phyloP scores from a whole-genome alignment of 441 rosid species.

The Adansonia grandidieri region DNA sequence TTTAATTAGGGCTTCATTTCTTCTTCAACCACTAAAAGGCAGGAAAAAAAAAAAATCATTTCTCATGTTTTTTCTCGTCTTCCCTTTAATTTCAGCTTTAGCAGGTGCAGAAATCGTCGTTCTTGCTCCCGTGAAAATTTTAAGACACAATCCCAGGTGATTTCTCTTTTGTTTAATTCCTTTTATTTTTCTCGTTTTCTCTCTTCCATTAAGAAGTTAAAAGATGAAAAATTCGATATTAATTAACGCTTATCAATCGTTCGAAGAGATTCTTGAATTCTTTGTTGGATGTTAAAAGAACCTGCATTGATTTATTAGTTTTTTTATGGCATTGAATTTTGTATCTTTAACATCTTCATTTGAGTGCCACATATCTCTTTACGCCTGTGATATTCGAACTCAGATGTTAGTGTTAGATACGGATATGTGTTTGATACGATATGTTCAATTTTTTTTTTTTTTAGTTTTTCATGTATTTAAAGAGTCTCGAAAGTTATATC shows the following conservation, averaged over 20 bases:
- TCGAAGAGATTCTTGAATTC: background rate
- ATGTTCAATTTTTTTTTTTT: too few species aligned
- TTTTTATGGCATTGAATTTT: background rate
- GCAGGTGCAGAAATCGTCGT: constrained; percentile 17
- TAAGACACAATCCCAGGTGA: background rate
- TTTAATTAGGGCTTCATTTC: constrained; percentile 11
- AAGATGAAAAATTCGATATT: background rate
- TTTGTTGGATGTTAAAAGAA: background rate
- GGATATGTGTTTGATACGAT: too few species aligned
- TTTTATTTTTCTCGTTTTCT: background rate
- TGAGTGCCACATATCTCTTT: too few species aligned
- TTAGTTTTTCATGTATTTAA: too few species aligned
- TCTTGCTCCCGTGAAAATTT: background rate
- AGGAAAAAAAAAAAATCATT: background rate
- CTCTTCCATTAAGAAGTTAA: background rate
- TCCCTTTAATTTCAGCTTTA: background rate
- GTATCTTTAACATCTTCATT: background rate
- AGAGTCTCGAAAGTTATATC: too few species aligned
- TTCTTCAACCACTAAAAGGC: background rate
- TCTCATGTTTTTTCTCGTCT: too few species aligned
- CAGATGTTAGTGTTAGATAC: too few species aligned
- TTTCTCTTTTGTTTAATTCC: background rate
- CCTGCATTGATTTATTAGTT: background rate
- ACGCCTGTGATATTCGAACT: too few species aligned
- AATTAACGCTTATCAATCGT: background rate